These are phyloP conservation scores for Casuarina equisetifolia DNA, from an alignment of 306 rosid species.

Conservation along the genomic window DNA sequence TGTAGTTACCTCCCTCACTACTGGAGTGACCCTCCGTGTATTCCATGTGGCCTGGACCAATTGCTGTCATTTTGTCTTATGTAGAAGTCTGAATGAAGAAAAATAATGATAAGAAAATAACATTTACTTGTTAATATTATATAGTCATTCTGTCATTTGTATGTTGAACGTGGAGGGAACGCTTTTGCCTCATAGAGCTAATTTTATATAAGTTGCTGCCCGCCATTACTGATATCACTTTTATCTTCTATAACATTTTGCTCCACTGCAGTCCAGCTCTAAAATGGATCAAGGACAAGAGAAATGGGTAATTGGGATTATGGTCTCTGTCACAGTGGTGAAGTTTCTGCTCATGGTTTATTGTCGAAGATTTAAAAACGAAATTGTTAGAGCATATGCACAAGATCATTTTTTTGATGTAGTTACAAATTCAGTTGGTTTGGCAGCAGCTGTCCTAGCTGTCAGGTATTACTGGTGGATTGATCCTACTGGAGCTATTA, in stretches of 20 bases:
- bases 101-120: background rate
- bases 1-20: background rate
- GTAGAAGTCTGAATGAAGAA: background rate
- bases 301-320: constrained; percentile 69
- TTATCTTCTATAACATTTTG: constrained; percentile 7
- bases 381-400: constrained; percentile 72
- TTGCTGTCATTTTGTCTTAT: background rate
- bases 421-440: constrained; percentile 74
- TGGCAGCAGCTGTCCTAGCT: constrained; percentile 79
- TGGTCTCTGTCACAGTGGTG: constrained; percentile 68
- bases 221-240: background rate
- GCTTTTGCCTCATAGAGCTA: background rate
- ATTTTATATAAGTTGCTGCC: background rate
- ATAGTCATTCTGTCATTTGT: constrained; percentile 3
- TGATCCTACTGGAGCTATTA: constrained; percentile 78
- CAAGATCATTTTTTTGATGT: constrained; percentile 82
- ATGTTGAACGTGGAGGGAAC: background rate
- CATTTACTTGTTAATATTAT: background rate
- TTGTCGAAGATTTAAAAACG: constrained; percentile 68
- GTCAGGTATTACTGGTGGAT: constrained; percentile 63
- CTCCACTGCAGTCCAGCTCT: constrained; percentile 34
- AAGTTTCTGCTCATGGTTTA: constrained; percentile 74
- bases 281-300: constrained; percentile 33
- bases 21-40: background rate
- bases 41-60: background rate